Conservation (phyloP, 2,329 filamentous ascomycete genomes). For the Penicillium sp. region DNA sequence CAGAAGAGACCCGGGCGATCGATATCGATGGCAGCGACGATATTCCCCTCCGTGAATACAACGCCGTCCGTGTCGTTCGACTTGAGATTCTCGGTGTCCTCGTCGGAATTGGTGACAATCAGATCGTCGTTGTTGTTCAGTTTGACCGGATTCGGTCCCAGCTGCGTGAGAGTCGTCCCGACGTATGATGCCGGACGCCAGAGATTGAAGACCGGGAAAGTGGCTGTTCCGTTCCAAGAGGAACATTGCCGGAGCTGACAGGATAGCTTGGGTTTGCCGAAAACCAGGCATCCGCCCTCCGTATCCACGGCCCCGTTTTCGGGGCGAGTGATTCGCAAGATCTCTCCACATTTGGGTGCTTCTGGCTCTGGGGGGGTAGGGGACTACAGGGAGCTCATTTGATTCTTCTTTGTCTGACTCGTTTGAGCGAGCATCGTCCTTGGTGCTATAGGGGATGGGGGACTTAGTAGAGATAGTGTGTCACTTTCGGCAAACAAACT, state of each 20-base stretch:
- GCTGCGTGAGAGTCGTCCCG: neutral
- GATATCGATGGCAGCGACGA: constrained; percentile 7
- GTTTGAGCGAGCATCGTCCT: neutral
- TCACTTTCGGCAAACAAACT: neutral
- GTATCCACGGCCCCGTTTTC: neutral
- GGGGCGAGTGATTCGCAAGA: neutral
- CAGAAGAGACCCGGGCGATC: neutral
- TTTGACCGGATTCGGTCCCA: constrained; percentile 3
- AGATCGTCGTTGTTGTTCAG: constrained; percentile 7
- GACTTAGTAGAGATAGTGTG: neutral
- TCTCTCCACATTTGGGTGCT: constrained; percentile 1
- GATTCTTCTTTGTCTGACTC: neutral
- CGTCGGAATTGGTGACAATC: neutral
- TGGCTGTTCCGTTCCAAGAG: neutral
- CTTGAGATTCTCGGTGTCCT: constrained; percentile 4
- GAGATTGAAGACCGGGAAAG: constrained; percentile 2
- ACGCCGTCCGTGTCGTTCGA: neutral
- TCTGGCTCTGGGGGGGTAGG: neutral
- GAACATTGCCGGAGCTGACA: constrained; percentile 6
- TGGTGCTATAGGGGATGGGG: neutral
- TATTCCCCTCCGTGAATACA: neutral
- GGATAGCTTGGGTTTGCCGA: neutral
- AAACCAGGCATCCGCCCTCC: neutral
- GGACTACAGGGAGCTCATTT: neutral
- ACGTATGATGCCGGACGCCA: constrained; percentile 8